These are phyloP conservation scores for Torulaspora indica DNA, from an alignment of 805 yeast species.

Conservation along the genomic window DNA sequence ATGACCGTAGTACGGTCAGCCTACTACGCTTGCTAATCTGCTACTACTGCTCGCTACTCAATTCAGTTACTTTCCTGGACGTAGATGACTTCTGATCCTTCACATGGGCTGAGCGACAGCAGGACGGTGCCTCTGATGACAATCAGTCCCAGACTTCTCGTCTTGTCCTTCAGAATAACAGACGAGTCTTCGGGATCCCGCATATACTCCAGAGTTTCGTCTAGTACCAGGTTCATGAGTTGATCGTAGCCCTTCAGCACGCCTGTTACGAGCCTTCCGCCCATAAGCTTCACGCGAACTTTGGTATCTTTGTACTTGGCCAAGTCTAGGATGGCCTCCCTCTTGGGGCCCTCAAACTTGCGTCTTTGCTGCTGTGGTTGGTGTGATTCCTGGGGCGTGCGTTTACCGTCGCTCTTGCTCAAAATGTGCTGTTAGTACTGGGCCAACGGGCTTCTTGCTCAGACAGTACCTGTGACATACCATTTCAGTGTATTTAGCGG, in stretches of 20 bases:
- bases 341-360: constrained; percentile 70
- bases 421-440: constrained; percentile 9
- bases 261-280: constrained; percentile 84
- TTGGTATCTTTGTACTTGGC: constrained; percentile 67
- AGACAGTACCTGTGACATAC: neutral
- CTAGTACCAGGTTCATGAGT: constrained; percentile 72
- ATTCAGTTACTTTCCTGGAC: constrained; percentile 19
- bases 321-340: constrained; percentile 83
- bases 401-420: constrained; percentile 10
- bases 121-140: constrained; percentile 83
- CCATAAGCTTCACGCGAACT: constrained; percentile 73
- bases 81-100: constrained; percentile 34
- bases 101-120: constrained; percentile 39
- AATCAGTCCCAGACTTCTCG: constrained; percentile 68
- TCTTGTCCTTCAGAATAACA: constrained; percentile 45
- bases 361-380: constrained; percentile 34
- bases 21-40: neutral
- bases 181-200: constrained; percentile 60
- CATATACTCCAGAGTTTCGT: constrained; percentile 58
- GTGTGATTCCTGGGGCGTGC: constrained; percentile 18
- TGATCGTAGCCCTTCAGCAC: constrained; percentile 78
- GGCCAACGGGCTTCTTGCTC: neutral
- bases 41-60: neutral
- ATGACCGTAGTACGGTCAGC: neutral
- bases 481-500: neutral